phyloP scores from a whole-genome alignment of 306 rosid genomes.

The Pterocarpus macrocarpus region DNA sequence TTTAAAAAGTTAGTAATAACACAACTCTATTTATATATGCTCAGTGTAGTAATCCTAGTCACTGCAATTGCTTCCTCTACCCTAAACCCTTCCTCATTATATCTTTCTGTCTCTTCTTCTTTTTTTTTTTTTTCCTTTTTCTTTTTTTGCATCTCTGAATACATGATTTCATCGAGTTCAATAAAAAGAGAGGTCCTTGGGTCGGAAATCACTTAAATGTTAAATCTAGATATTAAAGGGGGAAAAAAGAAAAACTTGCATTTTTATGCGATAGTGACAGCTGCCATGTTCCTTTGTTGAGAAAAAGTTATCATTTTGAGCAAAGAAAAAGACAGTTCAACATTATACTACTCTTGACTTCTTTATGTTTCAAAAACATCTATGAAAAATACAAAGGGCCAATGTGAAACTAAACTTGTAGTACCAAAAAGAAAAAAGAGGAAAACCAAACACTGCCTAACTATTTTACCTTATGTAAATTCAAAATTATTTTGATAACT shows the following conservation, averaged over 20 bases:
- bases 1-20: too few relatives aligned
- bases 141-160: not conserved
- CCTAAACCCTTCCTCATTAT: not conserved
- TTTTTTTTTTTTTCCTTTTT: too few relatives aligned
- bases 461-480: not conserved
- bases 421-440: not conserved
- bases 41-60: not conserved
- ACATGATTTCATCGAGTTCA: not conserved
- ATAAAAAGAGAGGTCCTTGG: not conserved
- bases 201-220: not conserved
- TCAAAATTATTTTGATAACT: not conserved
- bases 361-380: not conserved
- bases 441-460: not conserved
- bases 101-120: too few relatives aligned
- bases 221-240: not conserved
- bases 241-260: not conserved
- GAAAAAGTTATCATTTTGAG: too few relatives aligned
- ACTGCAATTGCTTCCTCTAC: not conserved
- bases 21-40: too few relatives aligned
- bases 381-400: not conserved
- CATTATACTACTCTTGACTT: not conserved
- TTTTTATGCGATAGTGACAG: not conserved
- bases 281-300: not conserved
- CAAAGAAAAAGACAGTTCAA: not conserved
- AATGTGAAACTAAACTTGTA: not conserved